These are phyloP conservation scores for Microstegium vimineum DNA, from an alignment of 176 grass and related monocot genomes.

Conservation along the genomic window DNA sequence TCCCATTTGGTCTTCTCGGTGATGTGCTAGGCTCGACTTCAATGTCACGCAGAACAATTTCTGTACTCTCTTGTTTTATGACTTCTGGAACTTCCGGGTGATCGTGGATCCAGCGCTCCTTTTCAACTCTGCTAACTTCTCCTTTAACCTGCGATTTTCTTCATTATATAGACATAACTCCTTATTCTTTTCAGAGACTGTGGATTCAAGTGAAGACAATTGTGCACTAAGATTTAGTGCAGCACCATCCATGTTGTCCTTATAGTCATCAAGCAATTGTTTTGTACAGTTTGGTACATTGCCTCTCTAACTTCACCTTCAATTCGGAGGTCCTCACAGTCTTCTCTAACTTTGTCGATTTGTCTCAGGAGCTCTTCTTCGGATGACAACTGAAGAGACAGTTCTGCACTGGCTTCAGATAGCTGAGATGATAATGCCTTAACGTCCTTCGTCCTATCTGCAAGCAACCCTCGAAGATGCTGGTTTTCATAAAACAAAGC, in stretches of 20 bases:
- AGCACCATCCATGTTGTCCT: conserved; percentile 45
- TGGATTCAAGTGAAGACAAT: conserved; percentile 44
- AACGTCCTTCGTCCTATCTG: conserved; percentile 73
- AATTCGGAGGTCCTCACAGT: conserved; percentile 56
- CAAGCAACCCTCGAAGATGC: conserved; percentile 63
- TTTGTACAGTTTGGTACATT: conserved; percentile 56
- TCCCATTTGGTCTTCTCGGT: conserved; percentile 27
- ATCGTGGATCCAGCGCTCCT: conserved; percentile 5
- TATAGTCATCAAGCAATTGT: conserved; percentile 58
- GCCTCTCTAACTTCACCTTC: conserved; percentile 62
- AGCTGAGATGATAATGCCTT: conserved; percentile 62
- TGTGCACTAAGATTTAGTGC: conserved; percentile 39
- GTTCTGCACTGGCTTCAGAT: conserved; percentile 53
- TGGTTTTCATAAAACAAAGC: conserved; percentile 74
- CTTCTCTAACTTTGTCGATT: conserved; percentile 59
- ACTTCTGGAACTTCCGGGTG: conserved; percentile 44
- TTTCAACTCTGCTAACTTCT: conserved; percentile 37
- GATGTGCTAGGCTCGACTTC: conserved; percentile 29
- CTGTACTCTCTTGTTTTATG: conserved; percentile 41
- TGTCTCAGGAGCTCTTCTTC: conserved; percentile 52
- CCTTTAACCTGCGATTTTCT: conserved; percentile 64
- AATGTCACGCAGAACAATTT: conserved; percentile 48
- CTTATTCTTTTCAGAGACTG: conserved; percentile 59
- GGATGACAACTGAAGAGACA: conserved; percentile 42
- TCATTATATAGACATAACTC: conserved; percentile 41